Base-by-base conservation (phyloP, 768 basidiomycete genomes). In the Podaxis mareebaensis region DNA sequence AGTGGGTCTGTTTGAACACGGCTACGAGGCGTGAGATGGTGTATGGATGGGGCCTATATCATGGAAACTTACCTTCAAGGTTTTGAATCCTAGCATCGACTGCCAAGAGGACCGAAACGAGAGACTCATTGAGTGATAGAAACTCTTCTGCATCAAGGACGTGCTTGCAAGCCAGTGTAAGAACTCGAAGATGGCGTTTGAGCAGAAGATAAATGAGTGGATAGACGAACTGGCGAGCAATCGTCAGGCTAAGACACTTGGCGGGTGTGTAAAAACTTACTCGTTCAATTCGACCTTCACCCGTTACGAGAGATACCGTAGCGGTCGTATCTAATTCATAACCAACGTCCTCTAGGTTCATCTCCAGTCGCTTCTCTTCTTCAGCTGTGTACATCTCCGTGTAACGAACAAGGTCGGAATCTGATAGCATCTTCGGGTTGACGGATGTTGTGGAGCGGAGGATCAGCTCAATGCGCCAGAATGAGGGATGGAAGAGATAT, bases 151-250 rank as follows among this genome's bases (percentile, higher is more conserved):
- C 68, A 57, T 76, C 68, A 13, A 77, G 62, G 15, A 77, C 73
- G 54, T 77, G 76, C 40, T 72, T 74, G 67, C 72, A 76, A 10
- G 73, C 72, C 26, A 76, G 60, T 13, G 60, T 70, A 12, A 77
- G 72, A 17, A 75, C 68, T 48, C 73, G 70, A n/a, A 76, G 48
- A 53, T 77, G 75, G 1, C 72, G 73, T 38, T 68, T 64, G 10
- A 77, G 64, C 3, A 77, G 69, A 15, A 77, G 71, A 51, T 74
- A 76, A 12, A 77, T 66, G 11, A 77, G 63, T 17, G 76, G 75
- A 53, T 71, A 77, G 13, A 73, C 65, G 66, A 73, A 77, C 76
- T 77, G 30, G 48, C 33, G 33, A 33, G 30, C 39, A 26, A 64
- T 12, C n/a, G 2, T 56, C 26, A 56, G 54, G 5, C 38, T 15